Evolutionary conservation across 495 filamentous ascomycete species (phyloP).

Genomic region (Talaromyces thailandensis): DNA sequence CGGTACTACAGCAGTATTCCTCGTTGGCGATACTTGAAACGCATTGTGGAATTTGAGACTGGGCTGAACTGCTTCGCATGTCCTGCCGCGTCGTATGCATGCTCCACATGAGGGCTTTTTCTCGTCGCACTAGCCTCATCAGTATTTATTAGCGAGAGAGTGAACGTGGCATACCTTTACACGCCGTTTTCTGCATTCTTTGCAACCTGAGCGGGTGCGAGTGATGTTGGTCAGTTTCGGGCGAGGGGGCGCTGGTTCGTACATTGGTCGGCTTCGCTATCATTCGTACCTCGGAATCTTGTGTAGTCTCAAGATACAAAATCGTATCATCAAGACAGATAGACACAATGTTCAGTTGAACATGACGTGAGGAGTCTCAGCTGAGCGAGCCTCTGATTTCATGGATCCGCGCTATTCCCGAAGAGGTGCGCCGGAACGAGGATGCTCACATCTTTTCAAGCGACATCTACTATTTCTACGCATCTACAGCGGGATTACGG

Average conservation of each 20-base stretch:
- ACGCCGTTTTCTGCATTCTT: slow-evolving; percentile 12
- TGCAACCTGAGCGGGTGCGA: slow-evolving; percentile 17
- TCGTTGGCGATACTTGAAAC: neutral
- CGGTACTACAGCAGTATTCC: too few species aligned
- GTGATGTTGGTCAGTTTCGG: slow-evolving; percentile 19
- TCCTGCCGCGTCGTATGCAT: neutral
- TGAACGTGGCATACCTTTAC: neutral
- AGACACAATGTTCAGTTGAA: neutral
- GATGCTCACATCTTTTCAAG: neutral
- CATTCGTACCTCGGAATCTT: neutral
- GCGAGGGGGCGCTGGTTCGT: slow-evolving; percentile 17
- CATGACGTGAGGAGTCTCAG: neutral
- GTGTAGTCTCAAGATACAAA: too few species aligned
- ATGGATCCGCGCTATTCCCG: neutral
- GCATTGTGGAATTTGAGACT: neutral
- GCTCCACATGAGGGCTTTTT: neutral
- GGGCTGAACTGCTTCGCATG: neutral
- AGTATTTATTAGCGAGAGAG: neutral
- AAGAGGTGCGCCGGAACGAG: neutral
- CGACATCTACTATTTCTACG: neutral
- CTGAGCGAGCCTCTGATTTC: neutral
- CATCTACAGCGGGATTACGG: neutral
- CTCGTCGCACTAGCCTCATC: neutral
- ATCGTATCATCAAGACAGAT: neutral
- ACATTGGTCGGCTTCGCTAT: slow-evolving; percentile 7